Conservation (phyloP, 2,329 filamentous ascomycete species). For the Daldinia eschscholtzii region DNA sequence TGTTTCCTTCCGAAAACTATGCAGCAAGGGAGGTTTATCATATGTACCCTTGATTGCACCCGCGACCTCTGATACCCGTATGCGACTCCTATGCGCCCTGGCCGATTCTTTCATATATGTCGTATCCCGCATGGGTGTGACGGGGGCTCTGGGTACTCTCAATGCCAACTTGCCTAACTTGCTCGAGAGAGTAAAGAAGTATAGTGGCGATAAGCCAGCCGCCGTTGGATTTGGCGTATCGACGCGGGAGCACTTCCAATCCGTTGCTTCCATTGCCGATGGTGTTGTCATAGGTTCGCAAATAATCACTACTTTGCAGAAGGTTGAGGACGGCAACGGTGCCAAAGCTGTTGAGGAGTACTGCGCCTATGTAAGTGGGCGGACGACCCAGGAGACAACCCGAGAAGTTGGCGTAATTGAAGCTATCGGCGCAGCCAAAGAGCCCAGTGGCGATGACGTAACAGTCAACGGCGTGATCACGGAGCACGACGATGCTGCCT, state of each 20-base stretch:
- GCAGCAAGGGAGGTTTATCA: conserved; percentile 83
- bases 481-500: conserved; percentile 64
- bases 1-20: conserved; percentile 88
- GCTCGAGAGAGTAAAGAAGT: conserved; percentile 87
- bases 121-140: conserved; percentile 96
- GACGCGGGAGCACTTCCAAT: conserved; percentile 92
- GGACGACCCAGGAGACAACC: conserved; percentile 60
- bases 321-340: conserved; percentile 74
- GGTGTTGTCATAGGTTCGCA: conserved; percentile 97
- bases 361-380: conserved; percentile 75
- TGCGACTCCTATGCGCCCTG: conserved; percentile 96
- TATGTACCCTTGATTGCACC: conserved; percentile 98
- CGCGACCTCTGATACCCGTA: conserved; percentile 89
- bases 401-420: conserved; percentile 79
- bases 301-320: conserved; percentile 84
- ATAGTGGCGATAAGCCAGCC: conserved; percentile 89
- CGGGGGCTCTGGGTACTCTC: conserved; percentile 86
- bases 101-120: conserved; percentile 99
- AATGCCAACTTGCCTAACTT: conserved; percentile 86
- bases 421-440: conserved; percentile 71
- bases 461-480: conserved; percentile 77
- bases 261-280: conserved; percentile 85
- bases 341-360: conserved; percentile 86
- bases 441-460: conserved; percentile 69
- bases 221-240: conserved; percentile 97